These are phyloP conservation scores for Cryphonectria radicalis DNA, from an alignment of 2,329 filamentous ascomycete species.

Conservation along the genomic window DNA sequence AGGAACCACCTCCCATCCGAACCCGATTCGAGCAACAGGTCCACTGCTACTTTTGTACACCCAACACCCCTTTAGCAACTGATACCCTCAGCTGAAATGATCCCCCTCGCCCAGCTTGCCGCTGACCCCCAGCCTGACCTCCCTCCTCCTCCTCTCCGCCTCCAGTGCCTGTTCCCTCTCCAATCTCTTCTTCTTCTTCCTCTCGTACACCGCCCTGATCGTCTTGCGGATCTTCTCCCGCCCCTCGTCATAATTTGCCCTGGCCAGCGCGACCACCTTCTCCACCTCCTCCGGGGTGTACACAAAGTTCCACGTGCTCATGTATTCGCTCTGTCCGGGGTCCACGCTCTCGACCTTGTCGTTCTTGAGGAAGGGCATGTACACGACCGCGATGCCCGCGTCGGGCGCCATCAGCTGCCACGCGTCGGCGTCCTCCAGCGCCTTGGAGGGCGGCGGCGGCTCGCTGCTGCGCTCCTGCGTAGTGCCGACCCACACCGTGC, in stretches of 20 bases:
- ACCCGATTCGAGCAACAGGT: background rate
- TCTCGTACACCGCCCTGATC: conserved; percentile 87
- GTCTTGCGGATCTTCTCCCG: conserved; percentile 76
- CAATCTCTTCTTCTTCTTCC: conserved; percentile 75
- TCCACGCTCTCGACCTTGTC: conserved; percentile 80
- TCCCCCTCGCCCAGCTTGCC: conserved; percentile 65
- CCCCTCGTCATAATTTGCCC: conserved; percentile 86
- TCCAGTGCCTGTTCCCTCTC: conserved; percentile 50
- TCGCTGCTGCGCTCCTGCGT: conserved; percentile 71
- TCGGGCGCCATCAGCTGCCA: conserved; percentile 75
- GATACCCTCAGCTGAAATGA: conserved; percentile 60
- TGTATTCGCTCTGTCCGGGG: conserved; percentile 79
- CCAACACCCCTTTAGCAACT: background rate
- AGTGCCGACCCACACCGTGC: conserved; percentile 92
- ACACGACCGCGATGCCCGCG: conserved; percentile 86
- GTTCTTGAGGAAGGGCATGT: conserved; percentile 88
- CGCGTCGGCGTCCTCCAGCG: conserved; percentile 64
- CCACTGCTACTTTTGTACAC: background rate
- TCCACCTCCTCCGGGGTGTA: conserved; percentile 93
- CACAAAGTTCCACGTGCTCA: conserved; percentile 98
- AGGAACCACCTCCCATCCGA: background rate
- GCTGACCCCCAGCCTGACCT: conserved; percentile 55
- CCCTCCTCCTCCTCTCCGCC: conserved; percentile 48
- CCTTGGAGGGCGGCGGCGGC: conserved; percentile 53
- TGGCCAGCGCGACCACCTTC: conserved; percentile 77